Evolutionary conservation across 2,329 filamentous ascomycete species (phyloP), one percentile per base, ranked within the genome.

Genomic region (Alternaria sp.): DNA sequence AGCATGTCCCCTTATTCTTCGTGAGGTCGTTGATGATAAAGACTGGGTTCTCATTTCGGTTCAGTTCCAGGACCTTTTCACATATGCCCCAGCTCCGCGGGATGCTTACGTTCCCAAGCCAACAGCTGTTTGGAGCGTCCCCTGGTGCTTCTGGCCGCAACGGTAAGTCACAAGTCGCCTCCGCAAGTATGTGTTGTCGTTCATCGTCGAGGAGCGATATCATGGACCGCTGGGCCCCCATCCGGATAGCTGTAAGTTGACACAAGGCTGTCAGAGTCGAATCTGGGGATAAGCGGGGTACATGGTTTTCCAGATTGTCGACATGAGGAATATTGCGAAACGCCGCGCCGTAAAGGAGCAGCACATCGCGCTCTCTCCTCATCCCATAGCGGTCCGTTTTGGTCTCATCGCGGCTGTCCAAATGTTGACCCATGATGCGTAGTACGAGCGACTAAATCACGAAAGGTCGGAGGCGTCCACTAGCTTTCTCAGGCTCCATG

Each of bases 171-270:
- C 75, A 68, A 1, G 79, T 81, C 7, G 79, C 78, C 63, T 82
- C 80, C 23, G 78, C 78, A 7, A 82, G 70, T 30, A 81, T 73
- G 52, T 80, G 77, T 57, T 81, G 77, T 19, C 68, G 65, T 9
- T 70, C 57, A 3, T 67, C 68, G 58, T 81, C 79, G 46, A 81
- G 67, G 10, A 81, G 66, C 4, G 79, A 81, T 4, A 81, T 67
- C 67, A 79, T 72, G 28, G 77, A 71, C 17, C 79, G 72, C 25
- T 71, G 62, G 15, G 67, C 74, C n/a, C 70, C 64, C 44, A 81
- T 70, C 15, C 77, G 73, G 28, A 80, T 66, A 3, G 76, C 68
- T 4, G 76, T 76, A 30, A 80, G 69, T 63, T 81, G 80, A 21
- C 73, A 76, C 51, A 80, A 72, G 25, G 77, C 76, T 6, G 70